Base-by-base conservation (phyloP, 2,329 filamentous ascomycete species). In the Blumeriella jaapii region DNA sequence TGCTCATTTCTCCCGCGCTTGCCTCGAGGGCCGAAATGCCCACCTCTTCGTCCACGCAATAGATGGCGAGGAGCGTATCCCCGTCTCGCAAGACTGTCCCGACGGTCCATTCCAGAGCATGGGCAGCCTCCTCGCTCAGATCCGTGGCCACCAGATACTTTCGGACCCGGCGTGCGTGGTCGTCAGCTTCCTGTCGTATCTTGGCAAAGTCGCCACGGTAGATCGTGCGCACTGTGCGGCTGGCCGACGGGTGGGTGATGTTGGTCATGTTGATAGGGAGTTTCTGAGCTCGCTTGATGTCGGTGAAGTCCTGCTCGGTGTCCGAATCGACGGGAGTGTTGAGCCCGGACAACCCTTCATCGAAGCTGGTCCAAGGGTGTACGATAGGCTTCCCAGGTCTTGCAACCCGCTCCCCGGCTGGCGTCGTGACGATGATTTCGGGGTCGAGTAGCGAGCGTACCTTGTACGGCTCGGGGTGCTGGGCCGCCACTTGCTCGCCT, bases 101-200 rank as follows among this genome's bases (percentile, higher is more conserved):
- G 37, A 98, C 87, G 0, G 89, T 91, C 91, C 91, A 98, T 58
- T 98, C 91, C 19, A 98, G 67, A 1, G 91, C 91, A 57, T 96
- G 93, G 5, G 84, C 83, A 4, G 89, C 87, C 61, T 98, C 91
- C 23, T 91, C 83, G 48, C 87, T 95, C 3, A 96, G 64, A 58
- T 98, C 91, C 0, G 85, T 95, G 3, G 91, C 89, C n/a, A 95
- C 86, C 11, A 98, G 64, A 55, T 96, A 98, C 51, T 91, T 93
- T 34, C 91, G 74, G 41, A 89, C 72, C 34, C 82, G 74, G 31
- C 82, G 75, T 31, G 83, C 69, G 34, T 85, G 83, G 9, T 84
- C 80, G 38, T 87, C 78, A 0, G 82, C 82, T 51, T 87, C 77
- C 46, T 79, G 71, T 27, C 82, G 77, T 46, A 93, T 78, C 48